Base-by-base conservation (phyloP, 768 basidiomycete genomes). In the Lentinus brumalis region DNA sequence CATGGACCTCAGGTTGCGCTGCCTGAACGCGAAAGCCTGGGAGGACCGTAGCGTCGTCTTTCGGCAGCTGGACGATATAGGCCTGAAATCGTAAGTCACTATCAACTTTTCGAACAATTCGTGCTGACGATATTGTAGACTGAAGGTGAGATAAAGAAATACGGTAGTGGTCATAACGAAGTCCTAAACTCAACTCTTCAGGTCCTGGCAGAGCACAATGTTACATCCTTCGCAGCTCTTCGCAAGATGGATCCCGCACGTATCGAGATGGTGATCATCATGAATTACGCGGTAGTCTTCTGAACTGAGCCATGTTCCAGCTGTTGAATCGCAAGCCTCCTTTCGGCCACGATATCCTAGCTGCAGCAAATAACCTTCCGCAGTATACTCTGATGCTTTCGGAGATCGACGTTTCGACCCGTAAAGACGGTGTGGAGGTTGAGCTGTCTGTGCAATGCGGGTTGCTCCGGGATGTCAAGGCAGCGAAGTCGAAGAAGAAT, bases 1-100 rank as follows among this genome's bases (percentile, higher is more conserved):
- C 10, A 54, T 21, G 1, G n/a, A 29, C 47, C 18, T 8, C 50
- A 93, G 94, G 31, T 73, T 89, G 29, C 87, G 96, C 11, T 90
- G 87, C 65, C 69, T 98, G 40, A 82, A 79, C 54, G 92, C 92
- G 4, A 94, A 89, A 67, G 88, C 93, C 45, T 98, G 96, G 96
- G 96, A 98, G 67, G 89, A 94, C 67, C 78, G 91, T 18, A 86
- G 94, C 5, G 77, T 87, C 14, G 89, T 96, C 7, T 81, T 98
- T 56, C 83, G 90, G 14, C 96, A 98, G 71, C 81, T 98, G 52
- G 87, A 91, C 38, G 85, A 87, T n/a, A 87, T 98, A 44, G 96
- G 96, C 35, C 92, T 94, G 69, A 94, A 93, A 83, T 92, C 91
- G 92, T 93, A 58, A 71, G 89, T 74, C 14, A 6, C 10, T 53